Evolutionary conservation across 2,329 filamentous ascomycete species (phyloP).

Genomic region (Curvularia spicifera): DNA sequence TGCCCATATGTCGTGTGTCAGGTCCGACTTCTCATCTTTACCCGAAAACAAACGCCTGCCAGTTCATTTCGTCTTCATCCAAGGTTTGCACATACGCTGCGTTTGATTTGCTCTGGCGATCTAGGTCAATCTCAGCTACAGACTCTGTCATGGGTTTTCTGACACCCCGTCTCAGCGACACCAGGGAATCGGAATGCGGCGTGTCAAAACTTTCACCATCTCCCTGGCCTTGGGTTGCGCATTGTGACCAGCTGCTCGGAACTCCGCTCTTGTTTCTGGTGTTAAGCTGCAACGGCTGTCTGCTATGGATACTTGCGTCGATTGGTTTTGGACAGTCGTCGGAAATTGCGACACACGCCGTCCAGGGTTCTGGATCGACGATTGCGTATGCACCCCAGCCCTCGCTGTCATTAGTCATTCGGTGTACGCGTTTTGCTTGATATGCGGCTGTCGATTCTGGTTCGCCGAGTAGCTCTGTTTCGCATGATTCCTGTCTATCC

Average conservation of each 20-base stretch:
- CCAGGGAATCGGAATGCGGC: constrained; percentile 35
- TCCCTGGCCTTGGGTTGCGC: constrained; percentile 33
- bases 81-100: constrained; percentile 4
- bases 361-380: constrained; percentile 41
- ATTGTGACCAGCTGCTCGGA: constrained; percentile 34
- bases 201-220: constrained; percentile 25
- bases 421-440: constrained; percentile 17
- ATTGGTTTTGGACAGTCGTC: constrained; percentile 32
- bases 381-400: constrained; percentile 17
- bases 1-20: constrained; percentile 12
- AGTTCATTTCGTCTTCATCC: constrained; percentile 36
- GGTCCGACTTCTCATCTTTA: constrained; percentile 18
- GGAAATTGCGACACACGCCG: constrained; percentile 29
- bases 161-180: constrained; percentile 25
- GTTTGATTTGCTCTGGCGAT: background rate
- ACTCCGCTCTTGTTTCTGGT: constrained; percentile 16
- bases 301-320: constrained; percentile 15
- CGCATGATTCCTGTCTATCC: constrained; percentile 19
- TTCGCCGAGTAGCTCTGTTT: constrained; percentile 20
- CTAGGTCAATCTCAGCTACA: background rate
- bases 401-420: constrained; percentile 16
- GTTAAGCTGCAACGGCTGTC: constrained; percentile 25
- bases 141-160: constrained; percentile 3
- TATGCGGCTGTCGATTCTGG: constrained; percentile 21
- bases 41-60: constrained; percentile 45